Evolutionary conservation across 441 rosid species (phyloP).

Genomic region (Kokia cookei): DNA sequence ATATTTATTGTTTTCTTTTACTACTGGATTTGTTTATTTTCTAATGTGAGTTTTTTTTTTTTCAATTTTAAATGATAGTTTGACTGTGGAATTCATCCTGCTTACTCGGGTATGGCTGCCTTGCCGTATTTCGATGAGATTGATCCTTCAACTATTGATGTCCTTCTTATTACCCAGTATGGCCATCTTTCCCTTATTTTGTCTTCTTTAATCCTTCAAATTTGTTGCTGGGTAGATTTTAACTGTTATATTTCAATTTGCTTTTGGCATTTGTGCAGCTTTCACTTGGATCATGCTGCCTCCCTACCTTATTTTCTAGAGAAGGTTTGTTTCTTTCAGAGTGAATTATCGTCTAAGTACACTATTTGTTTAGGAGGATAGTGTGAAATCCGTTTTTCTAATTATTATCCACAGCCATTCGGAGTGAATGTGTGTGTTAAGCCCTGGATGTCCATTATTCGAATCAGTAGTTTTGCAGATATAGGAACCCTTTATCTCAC

Average conservation of each 20-base stretch:
- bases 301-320: slow-evolving; percentile 87
- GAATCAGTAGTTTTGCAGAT: too few relatives aligned
- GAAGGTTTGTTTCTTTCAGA: slow-evolving; percentile 46
- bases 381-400: too few relatives aligned
- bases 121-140: slow-evolving; percentile 91
- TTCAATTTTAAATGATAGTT: slow-evolving; percentile 24
- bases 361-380: too few relatives aligned
- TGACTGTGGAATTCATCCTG: slow-evolving; percentile 92
- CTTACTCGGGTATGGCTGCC: slow-evolving; percentile 88
- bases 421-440: too few relatives aligned
- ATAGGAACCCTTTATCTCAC: too few relatives aligned
- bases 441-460: too few relatives aligned
- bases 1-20: background rate
- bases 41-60: background rate
- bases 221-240: background rate
- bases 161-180: slow-evolving; percentile 83
- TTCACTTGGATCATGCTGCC: slow-evolving; percentile 98
- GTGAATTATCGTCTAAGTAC: background rate
- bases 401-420: too few relatives aligned
- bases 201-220: background rate
- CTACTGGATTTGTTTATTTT: background rate
- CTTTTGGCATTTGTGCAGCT: slow-evolving; percentile 41
- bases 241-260: background rate
- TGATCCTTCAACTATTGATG: slow-evolving; percentile 83
- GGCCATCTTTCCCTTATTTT: slow-evolving; percentile 7